Evolutionary conservation across 2,329 filamentous ascomycete species (phyloP).

Genomic region (Stagonosporopsis chrysanthemi): DNA sequence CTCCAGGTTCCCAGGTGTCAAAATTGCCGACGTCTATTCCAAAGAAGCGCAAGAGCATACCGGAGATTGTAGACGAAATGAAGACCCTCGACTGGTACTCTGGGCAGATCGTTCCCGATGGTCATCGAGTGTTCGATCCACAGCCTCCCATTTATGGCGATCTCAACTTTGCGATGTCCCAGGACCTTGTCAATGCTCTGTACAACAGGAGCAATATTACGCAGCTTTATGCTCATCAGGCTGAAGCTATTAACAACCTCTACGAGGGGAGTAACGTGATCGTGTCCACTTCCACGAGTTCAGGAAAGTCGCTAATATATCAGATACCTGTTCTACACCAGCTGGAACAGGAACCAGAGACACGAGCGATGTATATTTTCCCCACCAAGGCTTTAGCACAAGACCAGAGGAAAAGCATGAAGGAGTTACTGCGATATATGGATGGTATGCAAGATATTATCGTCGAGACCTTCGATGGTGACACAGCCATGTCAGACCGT

Average conservation of each 20-base stretch:
- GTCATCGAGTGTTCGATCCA: slow-evolving; percentile 87
- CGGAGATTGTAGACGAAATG: slow-evolving; percentile 85
- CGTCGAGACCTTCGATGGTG: slow-evolving; percentile 95
- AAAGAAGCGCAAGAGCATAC: slow-evolving; percentile 77
- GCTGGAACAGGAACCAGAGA: slow-evolving; percentile 77
- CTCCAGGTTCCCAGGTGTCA: slow-evolving; percentile 52
- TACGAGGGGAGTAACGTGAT: slow-evolving; percentile 86
- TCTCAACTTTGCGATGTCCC: slow-evolving; percentile 84
- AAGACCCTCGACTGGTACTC: slow-evolving; percentile 87
- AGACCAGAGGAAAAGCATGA: slow-evolving; percentile 88
- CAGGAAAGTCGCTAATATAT: slow-evolving; percentile 97
- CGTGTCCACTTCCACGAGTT: slow-evolving; percentile 92
- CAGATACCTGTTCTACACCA: slow-evolving; percentile 91
- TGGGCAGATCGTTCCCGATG: slow-evolving; percentile 90
- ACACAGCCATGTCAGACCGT: slow-evolving; percentile 82
- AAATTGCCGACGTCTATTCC: slow-evolving; percentile 76
- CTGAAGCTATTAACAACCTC: slow-evolving; percentile 89
- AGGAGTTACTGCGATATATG: slow-evolving; percentile 84
- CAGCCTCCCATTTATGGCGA: slow-evolving; percentile 84
- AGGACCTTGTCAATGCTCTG: slow-evolving; percentile 91
- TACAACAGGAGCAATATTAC: slow-evolving; percentile 92
- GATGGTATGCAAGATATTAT: slow-evolving; percentile 75
- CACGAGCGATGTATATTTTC: slow-evolving; percentile 96
- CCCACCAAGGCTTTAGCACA: slow-evolving; percentile 96
- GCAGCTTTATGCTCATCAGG: slow-evolving; percentile 87